Evolutionary conservation across 2,329 filamentous ascomycete genomes (phyloP).

Genomic region (Acrodontium crateriforme): DNA sequence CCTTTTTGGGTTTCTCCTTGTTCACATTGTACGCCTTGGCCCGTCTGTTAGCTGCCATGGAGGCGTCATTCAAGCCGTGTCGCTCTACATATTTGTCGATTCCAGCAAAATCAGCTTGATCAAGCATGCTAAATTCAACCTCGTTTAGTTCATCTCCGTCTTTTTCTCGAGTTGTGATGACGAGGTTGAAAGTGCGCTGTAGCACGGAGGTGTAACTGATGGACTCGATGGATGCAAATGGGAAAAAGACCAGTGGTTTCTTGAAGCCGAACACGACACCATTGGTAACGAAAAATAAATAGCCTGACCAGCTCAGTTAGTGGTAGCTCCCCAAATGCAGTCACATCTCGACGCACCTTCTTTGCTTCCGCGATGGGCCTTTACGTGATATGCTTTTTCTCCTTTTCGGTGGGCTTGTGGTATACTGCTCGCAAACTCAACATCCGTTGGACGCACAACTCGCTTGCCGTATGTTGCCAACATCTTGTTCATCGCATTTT

Average conservation of each 20-base stretch:
- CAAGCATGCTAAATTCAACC: constrained; percentile 51
- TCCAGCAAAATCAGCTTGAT: constrained; percentile 47
- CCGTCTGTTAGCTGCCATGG: constrained; percentile 44
- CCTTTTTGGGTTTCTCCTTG: constrained; percentile 17
- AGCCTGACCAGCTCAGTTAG: constrained; percentile 29
- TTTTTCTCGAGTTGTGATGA: constrained; percentile 27
- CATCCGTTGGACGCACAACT: constrained; percentile 39
- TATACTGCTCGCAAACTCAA: constrained; percentile 46
- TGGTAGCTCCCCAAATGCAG: too few species aligned
- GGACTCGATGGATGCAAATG: constrained; percentile 44
- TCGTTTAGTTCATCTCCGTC: constrained; percentile 37
- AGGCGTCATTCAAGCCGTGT: constrained; percentile 48
- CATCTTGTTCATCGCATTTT: constrained; percentile 35
- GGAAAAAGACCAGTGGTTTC: constrained; percentile 49
- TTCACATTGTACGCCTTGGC: constrained; percentile 47
- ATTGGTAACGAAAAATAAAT: constrained; percentile 47
- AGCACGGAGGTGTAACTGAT: constrained; percentile 51
- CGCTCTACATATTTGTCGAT: constrained; percentile 50
- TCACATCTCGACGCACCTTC: too few species aligned
- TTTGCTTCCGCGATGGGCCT: constrained; percentile 50
- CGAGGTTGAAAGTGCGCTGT: constrained; percentile 53
- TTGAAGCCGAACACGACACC: constrained; percentile 53
- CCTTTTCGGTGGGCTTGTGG: constrained; percentile 47
- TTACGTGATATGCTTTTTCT: constrained; percentile 50
- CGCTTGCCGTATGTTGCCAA: constrained; percentile 32